Evolutionary conservation across 1,284 basidiomycete genomes (phyloP).

Genomic region (Cryptococcus depauperatus): DNA sequence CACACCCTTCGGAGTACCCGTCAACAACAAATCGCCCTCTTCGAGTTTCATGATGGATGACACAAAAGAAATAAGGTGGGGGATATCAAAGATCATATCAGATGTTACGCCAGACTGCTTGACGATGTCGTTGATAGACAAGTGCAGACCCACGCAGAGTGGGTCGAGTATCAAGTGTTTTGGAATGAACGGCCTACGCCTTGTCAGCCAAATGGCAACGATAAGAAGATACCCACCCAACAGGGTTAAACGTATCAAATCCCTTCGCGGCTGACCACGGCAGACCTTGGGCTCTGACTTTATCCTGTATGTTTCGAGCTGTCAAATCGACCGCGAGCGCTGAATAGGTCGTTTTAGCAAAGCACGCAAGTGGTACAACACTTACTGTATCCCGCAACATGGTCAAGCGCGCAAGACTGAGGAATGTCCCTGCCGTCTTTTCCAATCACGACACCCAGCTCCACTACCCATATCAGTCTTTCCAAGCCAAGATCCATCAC

Average conservation of each 20-base stretch:
- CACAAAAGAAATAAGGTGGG: slow-evolving; percentile 80
- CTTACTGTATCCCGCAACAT: slow-evolving; percentile 86
- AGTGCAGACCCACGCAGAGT: slow-evolving; percentile 55
- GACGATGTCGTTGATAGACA: slow-evolving; percentile 67
- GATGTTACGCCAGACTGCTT: slow-evolving; percentile 78
- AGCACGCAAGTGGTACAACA: slow-evolving; percentile 3
- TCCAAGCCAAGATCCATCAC: slow-evolving; percentile 12
- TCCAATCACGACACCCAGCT: slow-evolving; percentile 93
- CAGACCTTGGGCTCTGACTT: slow-evolving; percentile 81
- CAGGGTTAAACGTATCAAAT: slow-evolving; percentile 80
- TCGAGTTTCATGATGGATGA: slow-evolving; percentile 94
- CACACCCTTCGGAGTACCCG: slow-evolving; percentile 83
- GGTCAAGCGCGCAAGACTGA: slow-evolving; percentile 59
- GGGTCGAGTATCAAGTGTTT: slow-evolving; percentile 63
- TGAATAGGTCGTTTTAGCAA: neutral
- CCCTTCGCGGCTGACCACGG: slow-evolving; percentile 92
- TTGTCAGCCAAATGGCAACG: slow-evolving; percentile 11
- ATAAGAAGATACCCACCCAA: slow-evolving; percentile 46
- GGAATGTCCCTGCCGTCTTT: slow-evolving; percentile 73
- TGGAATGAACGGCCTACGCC: slow-evolving; percentile 67
- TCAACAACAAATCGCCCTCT: slow-evolving; percentile 82
- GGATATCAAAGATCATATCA: slow-evolving; percentile 92
- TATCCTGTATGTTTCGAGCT: slow-evolving; percentile 88
- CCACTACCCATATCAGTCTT: slow-evolving; percentile 53
- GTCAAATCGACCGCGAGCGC: slow-evolving; percentile 94